Evolutionary conservation across 371 early-diverging fungal genomes (phyloP).

Genomic region (Lichtheimia ornata): DNA sequence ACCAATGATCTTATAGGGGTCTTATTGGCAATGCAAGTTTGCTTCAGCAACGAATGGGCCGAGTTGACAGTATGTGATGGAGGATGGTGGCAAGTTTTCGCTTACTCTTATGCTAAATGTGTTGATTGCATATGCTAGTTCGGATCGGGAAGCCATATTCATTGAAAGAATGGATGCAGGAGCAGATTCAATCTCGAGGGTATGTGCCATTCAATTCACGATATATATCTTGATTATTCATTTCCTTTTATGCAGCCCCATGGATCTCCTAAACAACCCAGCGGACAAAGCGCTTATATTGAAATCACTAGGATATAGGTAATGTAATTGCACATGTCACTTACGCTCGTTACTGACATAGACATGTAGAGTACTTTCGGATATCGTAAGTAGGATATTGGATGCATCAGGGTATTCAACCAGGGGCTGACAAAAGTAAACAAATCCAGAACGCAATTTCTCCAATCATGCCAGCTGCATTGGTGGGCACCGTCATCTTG

Average conservation of each 20-base stretch:
- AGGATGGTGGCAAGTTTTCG: not conserved
- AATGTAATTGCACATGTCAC: constrained; percentile 4
- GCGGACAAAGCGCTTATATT: constrained; percentile 35
- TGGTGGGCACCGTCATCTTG: constrained; percentile 81
- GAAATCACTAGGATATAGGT: constrained; percentile 57
- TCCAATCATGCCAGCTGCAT: constrained; percentile 84
- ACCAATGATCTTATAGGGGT: constrained; percentile 21
- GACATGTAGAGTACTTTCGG: constrained; percentile 56
- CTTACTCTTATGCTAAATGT: not conserved
- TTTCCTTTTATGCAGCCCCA: constrained; percentile 13
- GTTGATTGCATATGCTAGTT: constrained; percentile 41
- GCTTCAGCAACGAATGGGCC: constrained; percentile 73
- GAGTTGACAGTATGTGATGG: constrained; percentile 49
- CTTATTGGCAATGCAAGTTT: constrained; percentile 53
- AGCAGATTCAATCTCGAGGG: constrained; percentile 50
- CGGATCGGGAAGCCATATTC: constrained; percentile 78
- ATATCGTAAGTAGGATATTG: constrained; percentile 52
- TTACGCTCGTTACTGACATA: not conserved
- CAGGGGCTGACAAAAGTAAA: not conserved
- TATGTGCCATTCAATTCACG: constrained; percentile 21
- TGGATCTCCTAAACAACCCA: constrained; percentile 20
- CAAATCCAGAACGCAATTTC: constrained; percentile 52
- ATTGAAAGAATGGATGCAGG: constrained; percentile 63
- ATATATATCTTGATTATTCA: not conserved
- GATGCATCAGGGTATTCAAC: not conserved